Conservation (phyloP, 2,329 filamentous ascomycete species). For the Penicillium sp. region DNA sequence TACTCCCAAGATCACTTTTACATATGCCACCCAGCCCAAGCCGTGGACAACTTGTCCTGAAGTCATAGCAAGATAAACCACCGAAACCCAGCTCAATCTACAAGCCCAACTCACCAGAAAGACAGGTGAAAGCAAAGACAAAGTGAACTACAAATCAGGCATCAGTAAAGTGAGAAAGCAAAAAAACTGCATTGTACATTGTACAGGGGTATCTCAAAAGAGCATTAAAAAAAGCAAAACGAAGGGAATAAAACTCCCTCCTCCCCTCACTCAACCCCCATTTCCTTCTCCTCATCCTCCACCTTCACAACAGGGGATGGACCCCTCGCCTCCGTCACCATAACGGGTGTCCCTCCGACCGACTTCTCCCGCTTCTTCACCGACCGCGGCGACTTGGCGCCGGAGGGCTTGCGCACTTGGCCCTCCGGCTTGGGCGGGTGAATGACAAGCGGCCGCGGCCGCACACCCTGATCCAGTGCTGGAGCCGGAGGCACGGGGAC, state of each 20-base stretch:
- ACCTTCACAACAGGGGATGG: not conserved
- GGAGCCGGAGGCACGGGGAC: slow-evolving; percentile 3
- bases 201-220: not conserved
- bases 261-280: not conserved
- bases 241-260: not conserved
- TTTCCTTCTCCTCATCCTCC: not conserved
- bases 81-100: no score
- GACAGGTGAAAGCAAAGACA: no score
- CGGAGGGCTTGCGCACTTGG: not conserved
- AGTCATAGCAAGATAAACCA: no score
- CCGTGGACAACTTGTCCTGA: no score
- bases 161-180: not conserved
- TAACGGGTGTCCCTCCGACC: not conserved
- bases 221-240: not conserved
- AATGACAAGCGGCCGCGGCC: not conserved
- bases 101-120: no score
- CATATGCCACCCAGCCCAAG: no score
- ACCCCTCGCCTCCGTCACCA: no score
- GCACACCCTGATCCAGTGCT: not conserved
- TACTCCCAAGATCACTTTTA: no score
- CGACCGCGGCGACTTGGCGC: not conserved
- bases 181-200: not conserved
- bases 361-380: not conserved
- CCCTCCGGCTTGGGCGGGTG: not conserved
- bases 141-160: no score